phyloP scores from a whole-genome alignment of 176 grass and related monocot species.

The Aegilops longissima region DNA sequence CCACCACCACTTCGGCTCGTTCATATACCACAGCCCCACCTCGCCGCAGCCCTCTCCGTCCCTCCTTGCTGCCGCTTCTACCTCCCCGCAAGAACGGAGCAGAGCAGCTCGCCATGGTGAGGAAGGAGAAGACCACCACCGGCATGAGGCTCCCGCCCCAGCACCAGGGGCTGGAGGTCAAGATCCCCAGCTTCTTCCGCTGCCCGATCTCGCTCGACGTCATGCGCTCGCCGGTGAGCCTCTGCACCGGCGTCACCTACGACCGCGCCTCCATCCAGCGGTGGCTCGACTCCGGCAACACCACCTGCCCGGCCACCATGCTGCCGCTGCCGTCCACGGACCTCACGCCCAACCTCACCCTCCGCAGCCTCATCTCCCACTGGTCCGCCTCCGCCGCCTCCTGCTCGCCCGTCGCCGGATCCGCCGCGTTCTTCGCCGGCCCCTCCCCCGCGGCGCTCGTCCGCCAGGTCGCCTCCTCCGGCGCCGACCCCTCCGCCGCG shows the following conservation, averaged over 20 bases:
- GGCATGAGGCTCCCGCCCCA: constrained; percentile 32
- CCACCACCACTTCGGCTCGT: background rate
- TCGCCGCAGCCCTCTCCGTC: background rate
- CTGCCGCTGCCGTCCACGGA: constrained; percentile 67
- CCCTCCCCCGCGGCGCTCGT: constrained; percentile 30
- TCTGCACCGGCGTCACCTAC: constrained; percentile 95
- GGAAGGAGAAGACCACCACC: constrained; percentile 44
- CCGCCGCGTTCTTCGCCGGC: background rate
- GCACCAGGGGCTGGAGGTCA: constrained; percentile 60
- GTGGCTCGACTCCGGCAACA: constrained; percentile 91
- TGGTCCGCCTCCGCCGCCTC: constrained; percentile 60
- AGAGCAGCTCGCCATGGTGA: constrained; percentile 14
- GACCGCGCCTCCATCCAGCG: constrained; percentile 87
- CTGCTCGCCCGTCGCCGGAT: constrained; percentile 22
- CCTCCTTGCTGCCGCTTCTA: constrained; percentile 7
- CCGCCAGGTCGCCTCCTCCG: constrained; percentile 35
- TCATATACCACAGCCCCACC: constrained; percentile 32
- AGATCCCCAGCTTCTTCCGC: constrained; percentile 81
- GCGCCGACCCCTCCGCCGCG: constrained; percentile 23
- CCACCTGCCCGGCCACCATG: constrained; percentile 89
- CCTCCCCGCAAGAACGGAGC: background rate
- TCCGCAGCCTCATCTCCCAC: constrained; percentile 72
- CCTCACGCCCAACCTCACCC: constrained; percentile 75
- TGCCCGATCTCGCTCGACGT: constrained; percentile 96
- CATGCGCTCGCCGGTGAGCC: constrained; percentile 95